phyloP scores from a whole-genome alignment of 148 eudicot species.

The Rhododendron williamsianum region DNA sequence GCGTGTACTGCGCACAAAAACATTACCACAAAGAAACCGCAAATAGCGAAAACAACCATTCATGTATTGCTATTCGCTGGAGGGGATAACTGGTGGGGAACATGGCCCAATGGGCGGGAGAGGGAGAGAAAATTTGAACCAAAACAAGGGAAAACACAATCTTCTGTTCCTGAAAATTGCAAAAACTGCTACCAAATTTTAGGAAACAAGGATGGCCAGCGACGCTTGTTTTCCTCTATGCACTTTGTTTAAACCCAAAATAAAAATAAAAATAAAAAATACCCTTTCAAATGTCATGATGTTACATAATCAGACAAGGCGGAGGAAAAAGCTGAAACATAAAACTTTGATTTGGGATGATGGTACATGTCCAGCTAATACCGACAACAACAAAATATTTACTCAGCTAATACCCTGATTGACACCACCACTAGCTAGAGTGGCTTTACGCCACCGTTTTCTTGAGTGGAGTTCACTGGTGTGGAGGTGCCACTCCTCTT shows the following conservation, averaged over 20 bases:
- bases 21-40: neutral
- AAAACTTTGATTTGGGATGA: neutral
- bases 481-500: slow-evolving; percentile 59
- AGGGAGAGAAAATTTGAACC: neutral
- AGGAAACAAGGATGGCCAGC: neutral
- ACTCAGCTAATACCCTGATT: neutral
- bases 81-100: no score
- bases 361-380: neutral
- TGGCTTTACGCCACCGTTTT: slow-evolving; percentile 43
- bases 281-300: neutral
- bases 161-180: neutral
- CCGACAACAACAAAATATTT: neutral
- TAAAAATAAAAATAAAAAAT: neutral
- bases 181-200: neutral
- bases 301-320: neutral
- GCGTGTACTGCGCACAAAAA: neutral
- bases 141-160: neutral
- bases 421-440: slow-evolving; percentile 2
- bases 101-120: neutral
- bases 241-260: neutral
- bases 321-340: neutral
- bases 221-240: neutral
- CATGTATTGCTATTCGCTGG: neutral
- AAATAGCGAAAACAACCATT: neutral
- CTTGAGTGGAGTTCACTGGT: slow-evolving; percentile 46